Evolutionary conservation across 2,329 filamentous ascomycete species (phyloP).

Genomic region (Alternaria panax): DNA sequence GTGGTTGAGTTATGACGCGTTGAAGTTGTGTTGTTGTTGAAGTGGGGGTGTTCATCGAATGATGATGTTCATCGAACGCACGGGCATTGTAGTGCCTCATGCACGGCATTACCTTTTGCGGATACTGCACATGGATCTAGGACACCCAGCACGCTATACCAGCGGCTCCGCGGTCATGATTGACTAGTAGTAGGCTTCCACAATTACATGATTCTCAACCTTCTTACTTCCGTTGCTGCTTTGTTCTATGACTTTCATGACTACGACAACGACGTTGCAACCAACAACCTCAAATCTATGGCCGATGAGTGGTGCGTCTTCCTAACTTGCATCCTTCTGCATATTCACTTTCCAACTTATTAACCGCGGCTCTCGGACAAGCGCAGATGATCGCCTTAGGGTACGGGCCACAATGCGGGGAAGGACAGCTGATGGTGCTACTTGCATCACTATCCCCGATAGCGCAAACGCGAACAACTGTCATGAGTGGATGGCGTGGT

Average conservation of each 20-base stretch:
- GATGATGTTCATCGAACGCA: no score
- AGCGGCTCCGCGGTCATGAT: not conserved
- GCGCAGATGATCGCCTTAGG: slow-evolving; percentile 1
- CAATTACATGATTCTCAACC: not conserved
- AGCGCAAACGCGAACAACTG: not conserved
- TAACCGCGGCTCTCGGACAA: not conserved
- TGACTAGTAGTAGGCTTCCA: not conserved
- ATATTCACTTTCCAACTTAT: not conserved
- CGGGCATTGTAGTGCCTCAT: not conserved
- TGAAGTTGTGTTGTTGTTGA: no score
- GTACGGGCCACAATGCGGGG: slow-evolving; percentile 5
- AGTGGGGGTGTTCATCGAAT: no score
- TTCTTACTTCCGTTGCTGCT: not conserved
- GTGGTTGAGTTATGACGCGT: no score
- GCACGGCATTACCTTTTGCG: not conserved
- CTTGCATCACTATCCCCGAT: not conserved
- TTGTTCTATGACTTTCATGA: not conserved
- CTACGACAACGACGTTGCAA: not conserved
- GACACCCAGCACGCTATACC: not conserved
- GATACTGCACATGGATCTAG: not conserved
- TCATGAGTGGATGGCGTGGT: slow-evolving; percentile 4
- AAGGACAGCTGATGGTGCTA: slow-evolving; percentile 5
- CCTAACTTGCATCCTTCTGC: not conserved
- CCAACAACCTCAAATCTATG: not conserved
- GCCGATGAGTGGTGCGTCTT: not conserved